Percentiles rank a stretch among this genome's conserved stretches.
phyloP scores from a whole-genome alignment of 2,329 filamentous ascomycete genomes.

The Cytospora schulzeri region DNA sequence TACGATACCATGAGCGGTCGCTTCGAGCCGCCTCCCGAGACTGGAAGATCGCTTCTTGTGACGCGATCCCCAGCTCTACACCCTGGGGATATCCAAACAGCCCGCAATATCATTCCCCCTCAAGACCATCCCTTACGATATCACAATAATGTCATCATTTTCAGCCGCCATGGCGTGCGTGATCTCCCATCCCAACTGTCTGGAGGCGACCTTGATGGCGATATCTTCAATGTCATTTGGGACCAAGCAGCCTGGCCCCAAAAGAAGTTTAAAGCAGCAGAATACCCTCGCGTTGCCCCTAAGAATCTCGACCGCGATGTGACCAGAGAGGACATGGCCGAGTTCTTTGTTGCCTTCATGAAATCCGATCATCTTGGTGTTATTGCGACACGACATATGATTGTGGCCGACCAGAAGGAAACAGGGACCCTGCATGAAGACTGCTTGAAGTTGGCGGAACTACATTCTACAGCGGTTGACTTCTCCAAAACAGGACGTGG shows the following conservation, averaged over 20 bases:
- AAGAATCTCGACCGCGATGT: slow-evolving; percentile 64
- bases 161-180: slow-evolving; percentile 69
- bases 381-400: slow-evolving; percentile 66
- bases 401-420: slow-evolving; percentile 60
- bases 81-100: slow-evolving; percentile 76
- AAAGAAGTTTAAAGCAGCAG: slow-evolving; percentile 58
- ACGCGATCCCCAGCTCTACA: slow-evolving; percentile 82
- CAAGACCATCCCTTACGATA: slow-evolving; percentile 58
- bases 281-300: slow-evolving; percentile 65
- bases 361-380: slow-evolving; percentile 65
- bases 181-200: slow-evolving; percentile 79
- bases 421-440: slow-evolving; percentile 53
- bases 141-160: slow-evolving; percentile 75
- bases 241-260: slow-evolving; percentile 55
- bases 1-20: slow-evolving; percentile 43
- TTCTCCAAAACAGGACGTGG: slow-evolving; percentile 74
- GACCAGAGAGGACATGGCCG: slow-evolving; percentile 65
- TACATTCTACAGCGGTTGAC: slow-evolving; percentile 74
- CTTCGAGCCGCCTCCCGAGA: slow-evolving; percentile 32
- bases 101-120: slow-evolving; percentile 62
- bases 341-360: slow-evolving; percentile 83
- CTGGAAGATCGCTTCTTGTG: slow-evolving; percentile 57
- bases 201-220: slow-evolving; percentile 83
- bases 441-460: slow-evolving; percentile 58
- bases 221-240: slow-evolving; percentile 80